Conservation (phyloP, 306 rosid species). For the Dalbergia oliveri region DNA sequence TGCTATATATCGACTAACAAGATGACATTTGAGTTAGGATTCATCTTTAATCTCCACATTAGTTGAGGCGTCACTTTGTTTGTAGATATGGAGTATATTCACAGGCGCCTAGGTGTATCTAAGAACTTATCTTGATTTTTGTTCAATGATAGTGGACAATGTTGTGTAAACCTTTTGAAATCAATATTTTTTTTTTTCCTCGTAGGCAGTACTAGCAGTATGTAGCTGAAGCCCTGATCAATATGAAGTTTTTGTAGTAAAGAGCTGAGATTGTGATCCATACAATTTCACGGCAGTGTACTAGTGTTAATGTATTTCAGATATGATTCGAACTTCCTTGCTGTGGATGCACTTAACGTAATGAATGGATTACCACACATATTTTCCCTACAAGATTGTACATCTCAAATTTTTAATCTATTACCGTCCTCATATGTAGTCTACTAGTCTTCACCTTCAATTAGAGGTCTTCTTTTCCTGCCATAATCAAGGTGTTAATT, state of each 20-base stretch:
- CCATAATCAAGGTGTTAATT: slow-evolving; percentile 6
- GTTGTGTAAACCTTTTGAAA: too few species aligned
- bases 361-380: not conserved
- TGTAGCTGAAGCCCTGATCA: slow-evolving; percentile 24
- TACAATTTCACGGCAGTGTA: not conserved
- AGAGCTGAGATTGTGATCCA: not conserved
- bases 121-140: too few species aligned
- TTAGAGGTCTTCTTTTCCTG: not conserved
- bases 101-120: too few species aligned
- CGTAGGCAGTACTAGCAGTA: not conserved
- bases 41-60: too few species aligned
- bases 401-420: not conserved
- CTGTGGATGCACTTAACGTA: not conserved
- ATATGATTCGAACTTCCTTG: slow-evolving; percentile 26
- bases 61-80: too few species aligned
- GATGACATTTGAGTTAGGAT: too few species aligned
- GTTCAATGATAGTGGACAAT: too few species aligned
- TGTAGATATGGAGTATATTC: too few species aligned
- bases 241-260: slow-evolving; percentile 22
- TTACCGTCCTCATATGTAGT: not conserved
- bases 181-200: not conserved
- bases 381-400: slow-evolving; percentile 13
- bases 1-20: too few species aligned
- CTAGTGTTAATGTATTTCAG: slow-evolving; percentile 1
- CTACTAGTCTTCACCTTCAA: not conserved